phyloP scores from a whole-genome alignment of 2,329 filamentous ascomycete species.

The Fusarium sp. region DNA sequence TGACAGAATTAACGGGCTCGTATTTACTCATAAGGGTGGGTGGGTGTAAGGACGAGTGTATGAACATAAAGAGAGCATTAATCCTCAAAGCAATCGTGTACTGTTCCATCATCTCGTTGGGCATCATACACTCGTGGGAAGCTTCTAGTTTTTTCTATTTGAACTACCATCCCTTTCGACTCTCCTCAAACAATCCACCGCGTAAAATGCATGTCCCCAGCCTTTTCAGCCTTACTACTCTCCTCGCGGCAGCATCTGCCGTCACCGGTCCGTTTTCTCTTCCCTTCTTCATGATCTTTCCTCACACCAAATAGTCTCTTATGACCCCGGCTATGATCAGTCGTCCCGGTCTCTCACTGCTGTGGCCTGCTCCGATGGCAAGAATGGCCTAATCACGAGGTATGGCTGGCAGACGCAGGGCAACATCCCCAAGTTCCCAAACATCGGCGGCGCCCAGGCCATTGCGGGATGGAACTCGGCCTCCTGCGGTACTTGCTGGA shows the following conservation, averaged over 20 bases:
- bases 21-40: neutral
- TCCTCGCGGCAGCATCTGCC: conserved; percentile 50
- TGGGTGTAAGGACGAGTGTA: neutral
- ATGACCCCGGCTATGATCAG: conserved; percentile 78
- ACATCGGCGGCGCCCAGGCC: conserved; percentile 65
- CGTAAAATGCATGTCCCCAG: conserved; percentile 56
- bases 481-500: conserved; percentile 70
- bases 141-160: neutral
- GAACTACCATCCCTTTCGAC: neutral
- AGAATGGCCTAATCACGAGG: conserved; percentile 73
- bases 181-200: neutral
- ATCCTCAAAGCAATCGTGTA: neutral
- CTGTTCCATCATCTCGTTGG: neutral
- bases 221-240: conserved; percentile 51
- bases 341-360: conserved; percentile 62
- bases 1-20: neutral
- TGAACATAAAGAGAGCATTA: neutral
- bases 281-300: neutral
- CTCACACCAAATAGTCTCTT: conserved; percentile 65
- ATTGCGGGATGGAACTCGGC: conserved; percentile 67
- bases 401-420: conserved; percentile 69
- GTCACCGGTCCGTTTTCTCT: conserved; percentile 41
- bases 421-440: conserved; percentile 62
- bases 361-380: conserved; percentile 75
- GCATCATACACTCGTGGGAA: neutral